Evolutionary conservation across 2,329 filamentous ascomycete species (phyloP).

Genomic region (Aspergillus hiratsukae): DNA sequence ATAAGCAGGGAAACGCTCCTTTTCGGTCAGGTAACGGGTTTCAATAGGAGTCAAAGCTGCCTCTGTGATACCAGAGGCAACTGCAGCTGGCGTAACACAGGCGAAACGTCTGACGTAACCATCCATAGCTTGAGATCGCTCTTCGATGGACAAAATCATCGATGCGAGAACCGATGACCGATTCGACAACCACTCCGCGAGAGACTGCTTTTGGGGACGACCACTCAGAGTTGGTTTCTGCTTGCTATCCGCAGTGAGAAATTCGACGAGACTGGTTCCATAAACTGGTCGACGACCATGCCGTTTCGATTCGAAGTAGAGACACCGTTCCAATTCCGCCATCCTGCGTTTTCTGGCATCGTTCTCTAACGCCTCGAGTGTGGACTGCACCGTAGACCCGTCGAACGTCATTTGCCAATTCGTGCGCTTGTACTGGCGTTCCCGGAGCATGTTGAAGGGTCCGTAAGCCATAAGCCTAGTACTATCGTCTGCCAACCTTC

Average conservation of each 20-base stretch:
- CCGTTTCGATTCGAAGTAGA: constrained; percentile 75
- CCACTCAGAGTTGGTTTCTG: constrained; percentile 56
- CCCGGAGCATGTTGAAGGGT: constrained; percentile 64
- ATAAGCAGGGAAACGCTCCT: constrained; percentile 51
- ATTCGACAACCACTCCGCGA: constrained; percentile 71
- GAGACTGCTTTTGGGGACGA: constrained; percentile 57
- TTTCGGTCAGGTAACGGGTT: constrained; percentile 41
- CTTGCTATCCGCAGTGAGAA: constrained; percentile 62
- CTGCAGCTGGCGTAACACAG: constrained; percentile 84
- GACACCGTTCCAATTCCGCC: constrained; percentile 73
- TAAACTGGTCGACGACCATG: constrained; percentile 78
- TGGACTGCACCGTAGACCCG: constrained; percentile 63
- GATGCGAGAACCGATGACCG: constrained; percentile 51
- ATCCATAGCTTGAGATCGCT: constrained; percentile 69
- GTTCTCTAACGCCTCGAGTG: constrained; percentile 69
- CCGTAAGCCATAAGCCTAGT: constrained; percentile 66
- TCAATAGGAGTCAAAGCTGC: constrained; percentile 63
- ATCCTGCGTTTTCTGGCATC: constrained; percentile 64
- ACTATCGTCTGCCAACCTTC: constrained; percentile 48
- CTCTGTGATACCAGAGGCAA: constrained; percentile 70
- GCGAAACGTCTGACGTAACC: constrained; percentile 79
- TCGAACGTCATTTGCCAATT: constrained; percentile 58
- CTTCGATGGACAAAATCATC: constrained; percentile 69
- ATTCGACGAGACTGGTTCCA: constrained; percentile 71
- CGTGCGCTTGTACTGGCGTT: constrained; percentile 58